Percentiles rank a stretch among this genome's conserved stretches.
Conservation (phyloP, 768 basidiomycete species). For the Galerina marginata region DNA sequence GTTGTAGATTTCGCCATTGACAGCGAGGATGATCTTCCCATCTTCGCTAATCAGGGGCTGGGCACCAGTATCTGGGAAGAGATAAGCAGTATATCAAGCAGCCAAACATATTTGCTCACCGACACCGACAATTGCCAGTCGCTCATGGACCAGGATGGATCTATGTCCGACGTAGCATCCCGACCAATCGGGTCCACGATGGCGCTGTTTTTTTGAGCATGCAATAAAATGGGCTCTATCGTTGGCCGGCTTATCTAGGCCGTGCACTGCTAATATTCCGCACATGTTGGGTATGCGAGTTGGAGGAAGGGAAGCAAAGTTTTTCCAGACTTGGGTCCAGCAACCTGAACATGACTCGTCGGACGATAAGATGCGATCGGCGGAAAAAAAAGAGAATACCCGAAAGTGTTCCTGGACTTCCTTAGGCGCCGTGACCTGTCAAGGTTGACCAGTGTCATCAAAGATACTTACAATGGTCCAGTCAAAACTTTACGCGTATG, state of each 20-base stretch:
- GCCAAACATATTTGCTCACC: conserved; percentile 56
- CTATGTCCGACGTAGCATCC: conserved; percentile 89
- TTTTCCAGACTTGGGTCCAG: conserved; percentile 10
- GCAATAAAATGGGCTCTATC: conserved; percentile 81
- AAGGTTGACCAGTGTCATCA: neutral
- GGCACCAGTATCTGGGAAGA: conserved; percentile 83
- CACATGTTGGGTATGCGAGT: conserved; percentile 65
- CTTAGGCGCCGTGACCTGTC: neutral
- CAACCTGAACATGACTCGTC: conserved; percentile 25
- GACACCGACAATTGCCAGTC: conserved; percentile 96
- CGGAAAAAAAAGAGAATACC: conserved; percentile 19
- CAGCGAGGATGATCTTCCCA: conserved; percentile 81
- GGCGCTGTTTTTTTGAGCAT: conserved; percentile 87
- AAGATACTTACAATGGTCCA: neutral
- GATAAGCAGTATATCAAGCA: conserved; percentile 4
- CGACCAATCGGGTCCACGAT: conserved; percentile 98
- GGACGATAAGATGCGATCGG: conserved; percentile 31
- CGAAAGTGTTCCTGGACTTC: conserved; percentile 19
- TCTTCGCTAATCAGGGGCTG: conserved; percentile 92
- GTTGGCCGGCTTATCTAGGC: conserved; percentile 69
- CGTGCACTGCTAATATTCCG: conserved; percentile 89
- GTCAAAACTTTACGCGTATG: neutral
- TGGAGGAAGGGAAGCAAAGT: conserved; percentile 13
- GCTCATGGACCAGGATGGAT: conserved; percentile 89
- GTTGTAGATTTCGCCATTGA: conserved; percentile 99